phyloP scores from a whole-genome alignment of 2,329 filamentous ascomycete genomes.

The Alternaria rosae region DNA sequence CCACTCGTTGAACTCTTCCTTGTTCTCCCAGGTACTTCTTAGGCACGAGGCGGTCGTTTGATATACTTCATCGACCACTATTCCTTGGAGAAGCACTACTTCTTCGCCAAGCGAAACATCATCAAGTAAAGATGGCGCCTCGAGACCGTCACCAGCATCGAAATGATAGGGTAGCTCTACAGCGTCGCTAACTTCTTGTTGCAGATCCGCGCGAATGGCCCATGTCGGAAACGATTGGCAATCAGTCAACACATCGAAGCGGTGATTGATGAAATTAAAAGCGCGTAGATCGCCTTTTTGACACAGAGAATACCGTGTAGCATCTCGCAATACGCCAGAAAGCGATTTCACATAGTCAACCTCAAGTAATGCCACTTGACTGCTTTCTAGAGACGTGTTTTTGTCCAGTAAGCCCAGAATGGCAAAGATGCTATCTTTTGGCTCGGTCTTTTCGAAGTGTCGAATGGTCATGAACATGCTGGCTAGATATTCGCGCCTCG shows the following conservation, averaged over 20 bases:
- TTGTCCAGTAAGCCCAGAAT: not conserved
- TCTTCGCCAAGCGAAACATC: not conserved
- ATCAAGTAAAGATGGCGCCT: not conserved
- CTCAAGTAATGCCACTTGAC: not conserved
- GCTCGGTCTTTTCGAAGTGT: not conserved
- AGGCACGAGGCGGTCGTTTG: accelerated
- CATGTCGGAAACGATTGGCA: not conserved
- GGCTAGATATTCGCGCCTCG: accelerated
- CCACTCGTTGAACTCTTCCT: not conserved
- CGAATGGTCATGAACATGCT: accelerated
- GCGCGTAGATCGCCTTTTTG: accelerated
- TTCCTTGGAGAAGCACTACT: not conserved
- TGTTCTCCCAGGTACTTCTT: accelerated
- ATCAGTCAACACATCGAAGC: accelerated
- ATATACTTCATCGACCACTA: not conserved
- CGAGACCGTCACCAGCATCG: not conserved
- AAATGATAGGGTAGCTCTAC: accelerated
- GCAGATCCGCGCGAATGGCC: not conserved
- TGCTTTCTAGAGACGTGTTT: accelerated
- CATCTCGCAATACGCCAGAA: not conserved
- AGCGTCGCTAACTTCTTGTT: accelerated
- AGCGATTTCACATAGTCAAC: not conserved
- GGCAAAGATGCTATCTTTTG: not conserved
- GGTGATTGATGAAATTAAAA: accelerated
- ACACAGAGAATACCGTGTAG: not conserved